A percentile compares a stretch with the other conserved stretches of the same genome.
These are phyloP conservation scores for Raffaelea albimanens DNA, from an alignment of 2,329 filamentous ascomycete genomes.

Conservation along the genomic window DNA sequence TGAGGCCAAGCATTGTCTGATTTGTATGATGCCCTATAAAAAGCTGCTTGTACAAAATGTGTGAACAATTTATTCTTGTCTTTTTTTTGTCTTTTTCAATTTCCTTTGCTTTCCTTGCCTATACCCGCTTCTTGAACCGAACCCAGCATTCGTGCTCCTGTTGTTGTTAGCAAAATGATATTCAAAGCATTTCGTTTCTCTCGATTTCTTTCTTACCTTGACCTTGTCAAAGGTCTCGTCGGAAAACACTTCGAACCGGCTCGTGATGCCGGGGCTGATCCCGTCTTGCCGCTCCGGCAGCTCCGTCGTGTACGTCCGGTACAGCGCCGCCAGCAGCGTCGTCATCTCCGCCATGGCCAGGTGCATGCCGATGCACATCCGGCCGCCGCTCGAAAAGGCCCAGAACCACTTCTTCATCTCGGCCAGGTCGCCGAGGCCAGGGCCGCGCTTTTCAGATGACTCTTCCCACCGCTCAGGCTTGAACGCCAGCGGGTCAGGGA, in stretches of 20 bases:
- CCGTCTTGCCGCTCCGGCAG: conserved; percentile 16
- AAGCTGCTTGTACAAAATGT: too few relatives aligned
- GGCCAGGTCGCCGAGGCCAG: conserved; percentile 5
- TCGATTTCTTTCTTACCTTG: too few relatives aligned
- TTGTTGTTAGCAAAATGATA: background rate
- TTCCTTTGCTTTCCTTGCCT: too few relatives aligned
- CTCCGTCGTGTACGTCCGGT: conserved; percentile 30
- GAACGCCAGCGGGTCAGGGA: conserved; percentile 15
- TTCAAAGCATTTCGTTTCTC: conserved; percentile 1
- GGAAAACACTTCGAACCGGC: conserved; percentile 29
- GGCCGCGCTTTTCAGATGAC: background rate
- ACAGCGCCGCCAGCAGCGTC: conserved; percentile 32
- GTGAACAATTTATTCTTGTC: too few relatives aligned
- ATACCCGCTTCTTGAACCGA: conserved; percentile 5
- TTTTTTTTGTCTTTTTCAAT: too few relatives aligned
- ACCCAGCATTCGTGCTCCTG: conserved; percentile 16
- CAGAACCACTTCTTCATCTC: conserved; percentile 40
- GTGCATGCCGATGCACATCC: conserved; percentile 53
- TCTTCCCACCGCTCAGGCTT: conserved; percentile 15
- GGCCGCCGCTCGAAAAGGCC: conserved; percentile 59
- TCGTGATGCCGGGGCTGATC: conserved; percentile 27
- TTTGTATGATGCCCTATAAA: too few relatives aligned
- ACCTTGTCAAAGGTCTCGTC: conserved; percentile 18
- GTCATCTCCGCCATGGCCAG: conserved; percentile 42
- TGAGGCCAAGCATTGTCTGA: too few relatives aligned